A percentile compares a stretch with the other conserved stretches of the same genome.
These are phyloP conservation scores for Alternaria panax DNA, from an alignment of 2,329 filamentous ascomycete species.

Conservation along the genomic window DNA sequence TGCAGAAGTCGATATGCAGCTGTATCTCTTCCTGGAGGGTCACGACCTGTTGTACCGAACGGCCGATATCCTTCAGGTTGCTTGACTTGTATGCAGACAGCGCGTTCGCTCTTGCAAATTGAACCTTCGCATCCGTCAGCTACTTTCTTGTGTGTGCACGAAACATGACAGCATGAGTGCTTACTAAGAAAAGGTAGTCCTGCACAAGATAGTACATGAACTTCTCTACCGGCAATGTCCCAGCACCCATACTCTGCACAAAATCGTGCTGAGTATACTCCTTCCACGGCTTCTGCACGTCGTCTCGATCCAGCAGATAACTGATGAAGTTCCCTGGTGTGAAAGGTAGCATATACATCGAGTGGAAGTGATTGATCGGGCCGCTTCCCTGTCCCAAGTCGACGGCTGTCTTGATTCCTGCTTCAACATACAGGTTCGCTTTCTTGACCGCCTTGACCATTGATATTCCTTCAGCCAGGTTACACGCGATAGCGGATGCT, in stretches of 20 bases:
- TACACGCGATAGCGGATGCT: conserved; percentile 83
- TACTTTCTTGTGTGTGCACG: too few relatives aligned
- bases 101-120: conserved; percentile 87
- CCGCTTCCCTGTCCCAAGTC: conserved; percentile 72
- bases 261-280: conserved; percentile 83
- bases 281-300: conserved; percentile 78
- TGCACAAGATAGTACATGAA: conserved; percentile 93
- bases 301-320: conserved; percentile 77
- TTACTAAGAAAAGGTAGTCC: conserved; percentile 87
- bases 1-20: conserved; percentile 83
- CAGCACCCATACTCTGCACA: conserved; percentile 76
- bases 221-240: conserved; percentile 73
- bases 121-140: conserved; percentile 62
- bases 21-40: conserved; percentile 82
- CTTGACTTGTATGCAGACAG: conserved; percentile 86
- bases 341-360: conserved; percentile 72
- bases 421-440: conserved; percentile 76
- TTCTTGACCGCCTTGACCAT: conserved; percentile 68
- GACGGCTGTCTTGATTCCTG: conserved; percentile 70
- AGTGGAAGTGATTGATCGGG: conserved; percentile 82
- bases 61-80: conserved; percentile 73
- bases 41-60: conserved; percentile 72
- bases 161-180: conserved; percentile 24
- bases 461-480: conserved; percentile 66
- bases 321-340: conserved; percentile 80